Evolutionary conservation across 2,329 filamentous ascomycete genomes (phyloP).

Genomic region (Sporothrix sp.): DNA sequence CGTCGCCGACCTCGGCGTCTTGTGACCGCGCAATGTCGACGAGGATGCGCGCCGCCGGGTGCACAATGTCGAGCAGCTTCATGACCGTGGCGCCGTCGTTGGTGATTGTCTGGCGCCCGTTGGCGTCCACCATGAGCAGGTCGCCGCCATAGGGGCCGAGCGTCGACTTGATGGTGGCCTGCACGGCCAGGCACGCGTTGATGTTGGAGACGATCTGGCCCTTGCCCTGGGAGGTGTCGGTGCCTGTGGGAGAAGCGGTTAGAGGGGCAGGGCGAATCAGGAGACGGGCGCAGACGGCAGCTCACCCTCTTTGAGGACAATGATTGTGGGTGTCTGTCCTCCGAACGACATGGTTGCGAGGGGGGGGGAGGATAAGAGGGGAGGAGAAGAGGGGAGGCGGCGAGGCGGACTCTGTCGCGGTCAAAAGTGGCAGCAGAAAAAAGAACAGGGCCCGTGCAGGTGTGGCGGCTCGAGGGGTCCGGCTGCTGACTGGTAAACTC

Average conservation of each 20-base stretch:
- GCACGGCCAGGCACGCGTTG: conserved; percentile 93
- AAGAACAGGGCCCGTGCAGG: neutral
- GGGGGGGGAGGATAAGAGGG: neutral
- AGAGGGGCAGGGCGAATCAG: conserved; percentile 19
- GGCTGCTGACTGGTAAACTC: too few relatives aligned
- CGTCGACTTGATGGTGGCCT: conserved; percentile 90
- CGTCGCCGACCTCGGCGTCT: conserved; percentile 97
- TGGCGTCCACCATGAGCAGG: conserved; percentile 87
- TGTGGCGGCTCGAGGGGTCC: too few relatives aligned
- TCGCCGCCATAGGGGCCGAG: conserved; percentile 95
- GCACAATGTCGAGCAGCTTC: conserved; percentile 98
- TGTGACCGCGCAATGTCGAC: conserved; percentile 97
- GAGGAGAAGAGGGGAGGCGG: neutral
- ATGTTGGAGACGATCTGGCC: conserved; percentile 97
- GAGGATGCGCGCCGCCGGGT: conserved; percentile 92
- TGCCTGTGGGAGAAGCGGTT: conserved; percentile 49
- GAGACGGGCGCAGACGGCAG: conserved; percentile 24
- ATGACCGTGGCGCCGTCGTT: conserved; percentile 99
- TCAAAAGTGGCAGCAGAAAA: neutral
- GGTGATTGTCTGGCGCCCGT: conserved; percentile 94
- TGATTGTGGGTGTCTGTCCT: conserved; percentile 94
- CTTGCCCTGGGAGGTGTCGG: conserved; percentile 93
- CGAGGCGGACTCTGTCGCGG: too few relatives aligned
- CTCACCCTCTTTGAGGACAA: conserved; percentile 91
- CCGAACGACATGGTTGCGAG: conserved; percentile 75